Percentiles rank a stretch among this genome's conserved stretches.
Conservation (phyloP, 768 basidiomycete species). For the Terana coerulea region DNA sequence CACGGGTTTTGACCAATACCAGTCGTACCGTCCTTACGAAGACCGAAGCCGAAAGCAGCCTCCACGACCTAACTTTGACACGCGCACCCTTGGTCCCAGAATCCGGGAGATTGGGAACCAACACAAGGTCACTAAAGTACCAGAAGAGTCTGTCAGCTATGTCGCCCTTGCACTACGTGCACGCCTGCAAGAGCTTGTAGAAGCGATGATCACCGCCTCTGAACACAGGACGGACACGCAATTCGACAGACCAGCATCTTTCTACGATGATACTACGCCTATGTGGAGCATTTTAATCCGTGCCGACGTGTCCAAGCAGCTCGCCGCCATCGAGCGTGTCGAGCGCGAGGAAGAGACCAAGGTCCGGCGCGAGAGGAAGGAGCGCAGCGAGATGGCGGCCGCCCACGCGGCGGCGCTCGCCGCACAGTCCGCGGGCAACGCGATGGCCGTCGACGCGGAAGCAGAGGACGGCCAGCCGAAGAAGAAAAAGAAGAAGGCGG, state of each 20-base stretch:
- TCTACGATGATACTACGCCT: constrained; percentile 63
- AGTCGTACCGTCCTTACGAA: constrained; percentile 62
- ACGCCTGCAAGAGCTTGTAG: constrained; percentile 67
- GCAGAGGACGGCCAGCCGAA: constrained; percentile 12
- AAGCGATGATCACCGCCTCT: constrained; percentile 63
- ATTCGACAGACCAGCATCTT: constrained; percentile 61
- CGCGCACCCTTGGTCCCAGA: constrained; percentile 55
- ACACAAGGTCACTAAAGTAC: constrained; percentile 64
- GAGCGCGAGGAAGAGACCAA: constrained; percentile 84
- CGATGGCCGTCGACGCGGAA: constrained; percentile 26
- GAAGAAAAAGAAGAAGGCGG: constrained; percentile 20
- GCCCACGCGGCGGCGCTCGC: constrained; percentile 64
- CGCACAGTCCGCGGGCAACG: constrained; percentile 45
- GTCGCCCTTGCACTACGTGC: constrained; percentile 75
- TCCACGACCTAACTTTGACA: constrained; percentile 63
- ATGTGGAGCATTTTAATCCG: constrained; percentile 83
- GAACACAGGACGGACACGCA: constrained; percentile 68
- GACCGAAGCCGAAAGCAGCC: constrained; percentile 82
- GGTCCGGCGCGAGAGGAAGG: constrained; percentile 72
- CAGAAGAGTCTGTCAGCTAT: constrained; percentile 74
- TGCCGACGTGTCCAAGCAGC: constrained; percentile 77
- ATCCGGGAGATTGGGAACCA: constrained; percentile 65
- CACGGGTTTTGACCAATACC: constrained; percentile 55
- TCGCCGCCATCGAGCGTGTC: constrained; percentile 67
- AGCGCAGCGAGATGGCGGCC: constrained; percentile 67